These are phyloP conservation scores for Ascochyta lentis DNA, from an alignment of 2,329 filamentous ascomycete genomes.

Conservation along the genomic window DNA sequence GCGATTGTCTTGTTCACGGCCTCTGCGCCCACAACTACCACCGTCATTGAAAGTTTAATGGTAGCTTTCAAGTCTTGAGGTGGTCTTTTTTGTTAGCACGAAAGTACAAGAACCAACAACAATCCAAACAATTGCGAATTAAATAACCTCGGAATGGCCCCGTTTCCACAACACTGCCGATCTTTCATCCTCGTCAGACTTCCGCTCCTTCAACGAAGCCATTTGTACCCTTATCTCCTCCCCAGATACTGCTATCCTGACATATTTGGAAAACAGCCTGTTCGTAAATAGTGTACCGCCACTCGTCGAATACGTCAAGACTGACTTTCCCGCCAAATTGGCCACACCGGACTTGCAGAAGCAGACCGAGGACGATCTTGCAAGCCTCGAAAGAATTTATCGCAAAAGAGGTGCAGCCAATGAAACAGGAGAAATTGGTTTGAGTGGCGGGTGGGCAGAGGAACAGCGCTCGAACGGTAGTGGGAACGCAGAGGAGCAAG, in stretches of 20 bases:
- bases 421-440: neutral
- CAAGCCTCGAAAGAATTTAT: neutral
- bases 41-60: neutral
- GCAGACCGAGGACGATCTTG: neutral
- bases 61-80: neutral
- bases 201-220: neutral
- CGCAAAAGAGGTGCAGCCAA: neutral
- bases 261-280: neutral
- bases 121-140: neutral
- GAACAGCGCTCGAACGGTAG: neutral
- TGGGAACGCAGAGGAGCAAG: neutral
- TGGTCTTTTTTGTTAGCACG: neutral
- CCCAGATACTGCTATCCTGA: neutral
- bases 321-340: neutral
- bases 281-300: neutral
- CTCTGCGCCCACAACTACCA: neutral
- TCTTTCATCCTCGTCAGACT: neutral
- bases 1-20: neutral
- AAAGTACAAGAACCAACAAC: neutral
- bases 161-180: neutral
- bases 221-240: neutral
- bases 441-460: constrained; percentile 2
- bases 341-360: neutral
- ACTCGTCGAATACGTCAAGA: neutral
- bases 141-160: neutral